Conservation (phyloP, 441 rosid species). For the Raphanus hybrid region DNA sequence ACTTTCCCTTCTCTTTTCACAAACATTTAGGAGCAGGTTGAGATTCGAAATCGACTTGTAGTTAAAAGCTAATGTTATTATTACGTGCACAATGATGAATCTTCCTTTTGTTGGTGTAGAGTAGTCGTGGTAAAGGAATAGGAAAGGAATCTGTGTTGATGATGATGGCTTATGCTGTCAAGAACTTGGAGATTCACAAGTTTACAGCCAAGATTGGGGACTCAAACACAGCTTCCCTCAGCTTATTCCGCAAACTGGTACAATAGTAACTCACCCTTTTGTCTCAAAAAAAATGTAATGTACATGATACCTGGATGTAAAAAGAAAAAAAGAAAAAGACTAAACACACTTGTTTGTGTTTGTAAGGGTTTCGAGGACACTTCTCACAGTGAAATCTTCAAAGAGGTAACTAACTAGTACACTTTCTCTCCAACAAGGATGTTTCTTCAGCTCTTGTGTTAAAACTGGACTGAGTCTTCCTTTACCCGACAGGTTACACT, state of each 20-base stretch:
- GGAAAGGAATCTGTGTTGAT: constrained; percentile 83
- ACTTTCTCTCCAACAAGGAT: constrained; percentile 17
- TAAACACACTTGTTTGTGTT: constrained; percentile 11
- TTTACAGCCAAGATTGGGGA: constrained; percentile 88
- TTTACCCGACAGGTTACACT: constrained; percentile 64
- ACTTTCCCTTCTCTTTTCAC: neutral
- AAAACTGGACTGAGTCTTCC: neutral
- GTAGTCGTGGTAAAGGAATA: constrained; percentile 90
- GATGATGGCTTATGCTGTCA: constrained; percentile 87
- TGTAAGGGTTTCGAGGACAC: constrained; percentile 71
- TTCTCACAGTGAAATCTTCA: constrained; percentile 70
- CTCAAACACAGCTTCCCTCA: constrained; percentile 72
- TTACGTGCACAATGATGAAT: constrained; percentile 12
- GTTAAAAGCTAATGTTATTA: neutral
- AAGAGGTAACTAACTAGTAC: constrained; percentile 60
- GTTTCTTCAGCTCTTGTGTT: constrained; percentile 1
- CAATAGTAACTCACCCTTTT: neutral
- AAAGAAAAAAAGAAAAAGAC: neutral
- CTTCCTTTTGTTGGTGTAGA: constrained; percentile 46
- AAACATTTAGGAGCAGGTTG: neutral
- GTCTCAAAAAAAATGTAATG: neutral
- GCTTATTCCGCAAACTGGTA: constrained; percentile 80
- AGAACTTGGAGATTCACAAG: constrained; percentile 61
- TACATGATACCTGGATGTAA: neutral
- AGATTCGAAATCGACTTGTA: constrained; percentile 1